These are phyloP conservation scores for Rhizomucor miehei DNA, from an alignment of 371 early-diverging fungal species.

Conservation along the genomic window DNA sequence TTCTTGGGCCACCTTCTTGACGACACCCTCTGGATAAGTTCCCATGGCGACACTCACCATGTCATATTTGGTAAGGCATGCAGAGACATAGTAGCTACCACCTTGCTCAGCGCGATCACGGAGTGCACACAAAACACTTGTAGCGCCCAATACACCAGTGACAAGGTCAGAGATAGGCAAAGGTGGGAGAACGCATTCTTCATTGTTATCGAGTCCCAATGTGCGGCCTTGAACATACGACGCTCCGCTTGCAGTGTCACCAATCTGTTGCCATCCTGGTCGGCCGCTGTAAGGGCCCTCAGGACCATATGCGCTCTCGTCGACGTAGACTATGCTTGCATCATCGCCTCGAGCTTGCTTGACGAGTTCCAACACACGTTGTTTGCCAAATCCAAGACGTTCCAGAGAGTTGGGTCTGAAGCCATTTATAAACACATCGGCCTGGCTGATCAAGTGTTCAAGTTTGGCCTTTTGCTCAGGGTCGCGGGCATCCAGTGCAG, in stretches of 20 bases:
- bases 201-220: conserved; percentile 6
- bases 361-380: conserved; percentile 9
- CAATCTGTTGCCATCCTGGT: conserved; percentile 22
- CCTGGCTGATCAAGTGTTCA: conserved; percentile 10
- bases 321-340: conserved; percentile 3
- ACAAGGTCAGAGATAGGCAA: conserved; percentile 8
- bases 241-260: conserved; percentile 13
- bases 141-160: conserved; percentile 10
- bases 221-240: conserved; percentile 10
- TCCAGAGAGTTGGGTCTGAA: conserved; percentile 15
- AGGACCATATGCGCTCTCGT: conserved; percentile 7
- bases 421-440: conserved; percentile 19
- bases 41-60: conserved; percentile 9
- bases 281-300: conserved; percentile 8
- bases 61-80: conserved; percentile 1
- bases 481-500: conserved; percentile 9
- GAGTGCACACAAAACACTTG: conserved; percentile 4
- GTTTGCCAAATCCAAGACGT: conserved; percentile 13
- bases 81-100: conserved; percentile 6
- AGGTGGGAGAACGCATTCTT: conserved; percentile 1
- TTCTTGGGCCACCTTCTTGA: conserved; percentile 2
- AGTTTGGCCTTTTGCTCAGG: conserved; percentile 9
- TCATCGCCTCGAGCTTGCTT: not conserved
- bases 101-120: conserved; percentile 10
- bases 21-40: conserved; percentile 5